Evolutionary conservation across 345 rosid genomes (phyloP).

Genomic region (Eucalyptus pumila): DNA sequence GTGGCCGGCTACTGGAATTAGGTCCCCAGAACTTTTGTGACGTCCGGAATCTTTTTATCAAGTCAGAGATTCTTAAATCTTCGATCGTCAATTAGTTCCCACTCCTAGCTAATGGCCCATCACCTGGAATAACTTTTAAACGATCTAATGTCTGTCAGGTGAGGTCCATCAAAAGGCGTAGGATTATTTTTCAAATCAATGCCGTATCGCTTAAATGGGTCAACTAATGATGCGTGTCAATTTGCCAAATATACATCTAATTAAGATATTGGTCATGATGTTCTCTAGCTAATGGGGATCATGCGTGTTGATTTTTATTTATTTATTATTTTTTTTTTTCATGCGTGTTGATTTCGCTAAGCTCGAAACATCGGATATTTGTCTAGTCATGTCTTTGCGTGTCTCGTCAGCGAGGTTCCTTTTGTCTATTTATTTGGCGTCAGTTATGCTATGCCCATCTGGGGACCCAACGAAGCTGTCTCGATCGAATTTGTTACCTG

Average conservation of each 20-base stretch:
- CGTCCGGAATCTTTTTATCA: conserved; percentile 50
- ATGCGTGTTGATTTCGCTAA: neutral
- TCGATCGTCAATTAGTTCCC: neutral
- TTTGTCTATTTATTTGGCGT: neutral
- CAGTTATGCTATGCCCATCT: neutral
- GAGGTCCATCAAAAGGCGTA: neutral
- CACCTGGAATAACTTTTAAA: neutral
- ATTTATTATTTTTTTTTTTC: no score
- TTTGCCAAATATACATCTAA: neutral
- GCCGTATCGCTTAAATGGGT: neutral
- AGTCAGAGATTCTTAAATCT: neutral
- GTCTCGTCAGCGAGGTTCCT: neutral
- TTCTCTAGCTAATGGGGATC: neutral
- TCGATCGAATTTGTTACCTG: neutral
- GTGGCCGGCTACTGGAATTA: conserved; percentile 77
- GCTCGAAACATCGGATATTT: neutral
- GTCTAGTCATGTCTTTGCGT: neutral
- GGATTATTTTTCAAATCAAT: neutral
- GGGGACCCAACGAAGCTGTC: neutral
- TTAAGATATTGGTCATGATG: neutral
- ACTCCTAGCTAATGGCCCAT: neutral
- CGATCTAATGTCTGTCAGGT: neutral
- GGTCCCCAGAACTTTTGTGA: conserved; percentile 50
- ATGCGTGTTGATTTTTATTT: neutral
- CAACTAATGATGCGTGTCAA: neutral